Conservation (phyloP, 176 grass and related monocot species). For the Aegilops longissima region DNA sequence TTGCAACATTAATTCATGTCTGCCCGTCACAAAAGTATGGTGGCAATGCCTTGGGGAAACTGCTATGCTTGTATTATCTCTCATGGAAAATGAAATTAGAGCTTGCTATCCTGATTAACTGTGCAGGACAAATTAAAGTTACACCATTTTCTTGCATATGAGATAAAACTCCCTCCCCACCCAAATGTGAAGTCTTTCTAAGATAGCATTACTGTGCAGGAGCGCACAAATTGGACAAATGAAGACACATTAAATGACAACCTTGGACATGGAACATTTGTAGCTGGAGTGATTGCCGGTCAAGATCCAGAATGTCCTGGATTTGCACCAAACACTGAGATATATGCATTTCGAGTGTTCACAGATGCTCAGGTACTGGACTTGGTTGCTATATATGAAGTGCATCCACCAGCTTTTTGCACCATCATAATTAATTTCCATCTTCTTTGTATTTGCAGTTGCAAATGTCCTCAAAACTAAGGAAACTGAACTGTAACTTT, state of each 20-base stretch:
- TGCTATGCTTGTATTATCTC: constrained; percentile 21
- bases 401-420: not conserved
- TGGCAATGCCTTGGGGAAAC: not conserved
- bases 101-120: constrained; percentile 20
- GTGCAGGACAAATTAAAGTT: constrained; percentile 2
- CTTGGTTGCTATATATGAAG: constrained; percentile 34
- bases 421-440: not conserved
- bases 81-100: not conserved
- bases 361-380: constrained; percentile 96
- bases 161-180: not conserved
- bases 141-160: constrained; percentile 27
- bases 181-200: constrained; percentile 21
- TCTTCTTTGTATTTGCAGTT: not conserved
- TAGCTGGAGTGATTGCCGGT: constrained; percentile 94
- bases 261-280: constrained; percentile 96
- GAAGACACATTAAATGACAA: constrained; percentile 99
- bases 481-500: not conserved
- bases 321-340: constrained; percentile 95
- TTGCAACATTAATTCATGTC: constrained; percentile 26
- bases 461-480: not conserved
- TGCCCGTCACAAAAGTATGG: not conserved
- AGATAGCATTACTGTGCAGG: constrained; percentile 53
- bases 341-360: constrained; percentile 97
- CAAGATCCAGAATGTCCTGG: constrained; percentile 95
- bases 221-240: constrained; percentile 99